phyloP scores from a whole-genome alignment of 768 basidiomycete species.

The Hypholoma fasciculare region DNA sequence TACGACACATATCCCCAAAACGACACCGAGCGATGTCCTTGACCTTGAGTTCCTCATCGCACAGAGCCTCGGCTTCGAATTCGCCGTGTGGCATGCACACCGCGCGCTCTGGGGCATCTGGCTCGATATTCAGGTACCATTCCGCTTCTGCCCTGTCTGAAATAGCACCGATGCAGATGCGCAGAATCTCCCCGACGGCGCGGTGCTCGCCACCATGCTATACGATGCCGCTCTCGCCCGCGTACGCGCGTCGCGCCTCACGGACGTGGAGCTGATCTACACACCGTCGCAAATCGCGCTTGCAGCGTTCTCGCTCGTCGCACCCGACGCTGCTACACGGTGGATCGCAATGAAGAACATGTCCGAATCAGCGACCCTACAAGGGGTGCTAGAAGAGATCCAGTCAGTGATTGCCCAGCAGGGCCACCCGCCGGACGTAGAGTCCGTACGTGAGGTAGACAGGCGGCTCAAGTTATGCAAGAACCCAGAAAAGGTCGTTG shows the following conservation, averaged over 20 bases:
- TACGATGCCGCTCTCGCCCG: constrained; percentile 69
- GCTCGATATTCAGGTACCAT: constrained; percentile 80
- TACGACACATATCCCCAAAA: constrained; percentile 80
- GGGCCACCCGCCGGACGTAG: constrained; percentile 72
- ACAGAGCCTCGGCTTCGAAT: constrained; percentile 93
- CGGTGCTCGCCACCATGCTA: constrained; percentile 48
- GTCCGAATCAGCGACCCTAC: constrained; percentile 11
- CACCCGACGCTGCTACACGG: constrained; percentile 55
- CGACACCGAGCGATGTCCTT: constrained; percentile 80
- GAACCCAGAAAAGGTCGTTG: constrained; percentile 94
- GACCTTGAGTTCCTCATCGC: constrained; percentile 95
- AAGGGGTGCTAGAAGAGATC: constrained; percentile 48
- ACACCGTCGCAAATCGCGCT: constrained; percentile 93
- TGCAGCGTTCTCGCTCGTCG: constrained; percentile 68
- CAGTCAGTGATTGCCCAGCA: constrained; percentile 51
- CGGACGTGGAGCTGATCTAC: constrained; percentile 90
- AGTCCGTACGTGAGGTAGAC: constrained; percentile 87
- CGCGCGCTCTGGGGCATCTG: constrained; percentile 86
- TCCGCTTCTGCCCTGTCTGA: neutral
- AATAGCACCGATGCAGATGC: neutral
- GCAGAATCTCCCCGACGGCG: constrained; percentile 53
- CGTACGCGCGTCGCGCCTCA: constrained; percentile 80
- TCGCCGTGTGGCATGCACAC: constrained; percentile 90
- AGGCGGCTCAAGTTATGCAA: constrained; percentile 84
- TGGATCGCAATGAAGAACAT: constrained; percentile 55